Evolutionary conservation across 139 green algal species (phyloP), one percentile per base, ranked within the genome.

Genomic region (Spirogloea muscicola): DNA sequence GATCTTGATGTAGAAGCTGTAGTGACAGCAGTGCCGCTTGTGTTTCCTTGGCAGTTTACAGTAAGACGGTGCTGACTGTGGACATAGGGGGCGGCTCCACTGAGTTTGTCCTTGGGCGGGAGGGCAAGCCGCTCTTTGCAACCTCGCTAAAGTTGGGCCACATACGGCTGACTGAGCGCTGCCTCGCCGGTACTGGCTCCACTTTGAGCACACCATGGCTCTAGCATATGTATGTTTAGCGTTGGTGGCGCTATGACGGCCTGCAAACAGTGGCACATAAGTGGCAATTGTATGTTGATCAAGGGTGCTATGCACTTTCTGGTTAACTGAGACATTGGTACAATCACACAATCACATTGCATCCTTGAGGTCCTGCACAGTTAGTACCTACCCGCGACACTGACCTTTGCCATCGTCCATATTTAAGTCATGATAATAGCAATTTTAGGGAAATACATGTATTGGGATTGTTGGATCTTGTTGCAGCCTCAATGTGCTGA

Each of bases 61-160:
- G 79, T 10, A 74, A 83, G 21, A 36, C 27, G 13, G 76, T 66
- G 5, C 55, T 84, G 33, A 52, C 37, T 0, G 60, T 84, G 6
- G 77, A 84, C 70, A 84, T 84, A 29, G 77, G 77, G 1, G 77
- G 77, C 25, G 77, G 77, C 33, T 75, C 58, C 29, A 84, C 77
- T 4, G 74, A 81, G 44, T 83, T 80, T 31, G 57, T 80, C 18
- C 25, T 76, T 13, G 72, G 72, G 21, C 41, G 46, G 33, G 13
- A 39, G 16, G 72, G 72, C 21, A 33, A 80, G 68, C 69, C 72
- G 7, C n/a, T 76, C 3, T 38, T 68, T 13, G 68, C 72, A 33
- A 81, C 69, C 4, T 80, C 72, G 6, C 72, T 80, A 3, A 64
- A 81, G 49, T 31, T 80, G 10, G 72, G 72, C 4, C 72, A 80